phyloP scores from a whole-genome alignment of 345 rosid genomes.

The Eutrema yunnanense region DNA sequence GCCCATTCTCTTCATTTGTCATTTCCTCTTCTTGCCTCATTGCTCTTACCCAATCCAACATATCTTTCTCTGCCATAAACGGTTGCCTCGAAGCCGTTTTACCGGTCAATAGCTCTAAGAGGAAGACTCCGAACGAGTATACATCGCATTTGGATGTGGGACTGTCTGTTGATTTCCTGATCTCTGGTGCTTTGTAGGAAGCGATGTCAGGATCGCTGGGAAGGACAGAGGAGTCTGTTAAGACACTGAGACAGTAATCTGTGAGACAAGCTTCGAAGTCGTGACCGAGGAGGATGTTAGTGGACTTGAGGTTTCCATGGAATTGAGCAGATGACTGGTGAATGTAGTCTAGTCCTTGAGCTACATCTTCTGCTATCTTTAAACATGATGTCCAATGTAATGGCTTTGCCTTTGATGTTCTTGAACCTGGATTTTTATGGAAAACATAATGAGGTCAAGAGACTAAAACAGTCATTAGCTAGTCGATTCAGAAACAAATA shows the following conservation, averaged over 20 bases:
- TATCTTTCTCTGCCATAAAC: constrained; percentile 50
- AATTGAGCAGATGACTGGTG: constrained; percentile 64
- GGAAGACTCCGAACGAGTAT: constrained; percentile 72
- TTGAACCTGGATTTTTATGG: constrained; percentile 44
- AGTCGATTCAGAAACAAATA: background rate
- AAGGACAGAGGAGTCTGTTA: constrained; percentile 41
- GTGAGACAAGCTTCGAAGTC: constrained; percentile 91
- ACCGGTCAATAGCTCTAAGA: constrained; percentile 74
- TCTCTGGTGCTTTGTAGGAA: constrained; percentile 74
- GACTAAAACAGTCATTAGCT: background rate
- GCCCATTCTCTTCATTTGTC: constrained; percentile 42
- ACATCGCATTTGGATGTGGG: constrained; percentile 67
- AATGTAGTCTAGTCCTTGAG: constrained; percentile 67
- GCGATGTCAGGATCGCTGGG: constrained; percentile 48
- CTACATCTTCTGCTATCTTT: constrained; percentile 93
- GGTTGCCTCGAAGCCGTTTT: constrained; percentile 76
- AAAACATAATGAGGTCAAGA: too few species aligned
- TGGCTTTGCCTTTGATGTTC: constrained; percentile 74
- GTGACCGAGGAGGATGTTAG: constrained; percentile 75
- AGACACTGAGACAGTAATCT: constrained; percentile 62
- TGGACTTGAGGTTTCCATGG: constrained; percentile 82
- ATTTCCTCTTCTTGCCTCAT: constrained; percentile 50
- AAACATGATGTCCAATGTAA: constrained; percentile 96
- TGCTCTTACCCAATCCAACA: constrained; percentile 74
- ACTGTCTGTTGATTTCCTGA: constrained; percentile 42